Base-by-base conservation (phyloP, 257 asterid species). In the Anisodus acutangulus region DNA sequence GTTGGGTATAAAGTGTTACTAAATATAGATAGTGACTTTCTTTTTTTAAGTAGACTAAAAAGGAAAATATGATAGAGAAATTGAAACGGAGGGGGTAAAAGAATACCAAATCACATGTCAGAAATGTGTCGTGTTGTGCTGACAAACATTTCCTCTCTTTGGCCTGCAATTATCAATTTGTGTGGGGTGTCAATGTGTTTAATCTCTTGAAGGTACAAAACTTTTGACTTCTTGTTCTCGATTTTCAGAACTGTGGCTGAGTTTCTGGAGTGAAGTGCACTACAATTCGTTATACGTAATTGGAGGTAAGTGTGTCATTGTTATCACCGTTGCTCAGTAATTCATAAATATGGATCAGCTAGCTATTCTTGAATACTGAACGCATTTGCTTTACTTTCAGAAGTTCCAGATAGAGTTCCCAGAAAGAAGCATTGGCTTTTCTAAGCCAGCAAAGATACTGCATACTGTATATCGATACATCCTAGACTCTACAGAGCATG, bases 241-340 rank as follows among this genome's bases (percentile, higher is more conserved):
- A 9, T 79, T 80, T 86, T 41, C 81, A 95, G 98, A 92, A 90
- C 72, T 94, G 85, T 95, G 99, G 98, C 92, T 95, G 88, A 95
- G 99, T 93, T 95, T 95, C 89, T 95, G 99, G 99, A 93, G 99
- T n/a, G 99, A 95, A 86, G 91, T 95, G 60, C 99, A 95, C 88
- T 95, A 95, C 81, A 95, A 94, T 72, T 95, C 98, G 7, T 83
- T 95, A 78, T 93, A 95, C 83, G 97, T 91, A 91, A 86, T 86
- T 47, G 97, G 97, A 92, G 99, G 99, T 93, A 81, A 85, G 55
- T 57, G 17, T 0, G 6, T 12, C 47, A 8, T 54, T 22, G 26
- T 11, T 64, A 54, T 47, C 0, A 4, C 41, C 58, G 17, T 55
- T 83, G 64, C 10, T 43, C 7, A 47, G 49, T 19, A 35, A n/a